Evolutionary conservation across 1,139 yeast genomes (phyloP), one percentile per base, ranked within the genome.

Genomic region (Candida sp.): DNA sequence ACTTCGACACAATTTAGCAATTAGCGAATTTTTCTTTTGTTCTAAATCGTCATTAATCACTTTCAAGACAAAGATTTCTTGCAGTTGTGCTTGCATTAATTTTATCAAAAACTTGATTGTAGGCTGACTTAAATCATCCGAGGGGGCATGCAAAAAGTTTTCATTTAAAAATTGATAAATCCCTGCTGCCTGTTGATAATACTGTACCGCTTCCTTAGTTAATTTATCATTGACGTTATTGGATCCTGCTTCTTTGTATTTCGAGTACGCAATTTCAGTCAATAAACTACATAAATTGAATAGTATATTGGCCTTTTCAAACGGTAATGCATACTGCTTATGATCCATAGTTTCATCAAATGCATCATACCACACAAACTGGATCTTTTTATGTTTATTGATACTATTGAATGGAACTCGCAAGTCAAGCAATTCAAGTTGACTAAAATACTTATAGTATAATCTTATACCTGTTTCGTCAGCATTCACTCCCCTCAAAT

Each of bases 61-160:
- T 51, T 81, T 85, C 55, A 84, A 65, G 4, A 85, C 67, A 58
- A 91, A 90, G 8, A 87, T 76, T 54, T 93, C 97, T 59, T 90
- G 97, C 2, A 95, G 87, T 60, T 93, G 97, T 0, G 96, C 95
- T 46, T 89, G 70, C 80, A 84, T 80, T 47, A 91, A 62, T 50
- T 76, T 77, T 12, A 75, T 63, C 44, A 91, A 72, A 40, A 88
- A 85, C 41, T 74, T 75, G 19, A 88, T 81, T 1, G 90, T 82
- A 29, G 84, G 80, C 41, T 85, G 87, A 45, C 79, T 73, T 45
- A 91, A 67, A 60, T 93, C 99, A 4, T 77, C 72, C 5, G 93
- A 82, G 0, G 98, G 97, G 0, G 97, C 95, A 66, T 91, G 95
- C 38, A 91, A 67, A 60, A 93, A 93, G 63, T 87, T 87, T 53